Evolutionary conservation across 495 filamentous ascomycete genomes (phyloP).

Genomic region (Neurospora terricola): DNA sequence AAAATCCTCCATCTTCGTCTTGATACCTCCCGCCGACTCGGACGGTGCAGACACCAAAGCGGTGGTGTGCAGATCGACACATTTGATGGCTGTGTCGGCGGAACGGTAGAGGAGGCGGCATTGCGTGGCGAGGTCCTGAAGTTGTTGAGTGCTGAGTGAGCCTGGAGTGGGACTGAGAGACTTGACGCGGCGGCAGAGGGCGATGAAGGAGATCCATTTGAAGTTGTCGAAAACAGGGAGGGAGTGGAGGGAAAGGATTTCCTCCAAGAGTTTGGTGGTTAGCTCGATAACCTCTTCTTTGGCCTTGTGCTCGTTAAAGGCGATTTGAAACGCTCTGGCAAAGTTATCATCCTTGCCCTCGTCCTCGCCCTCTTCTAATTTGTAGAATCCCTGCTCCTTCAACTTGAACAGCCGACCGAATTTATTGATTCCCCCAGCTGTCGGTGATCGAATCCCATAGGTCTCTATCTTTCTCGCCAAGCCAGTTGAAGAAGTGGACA

Average conservation of each 20-base stretch:
- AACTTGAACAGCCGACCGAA: neutral
- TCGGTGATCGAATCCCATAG: neutral
- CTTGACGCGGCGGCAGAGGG: neutral
- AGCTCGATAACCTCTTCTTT: neutral
- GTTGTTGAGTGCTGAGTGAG: neutral
- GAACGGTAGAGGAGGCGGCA: neutral
- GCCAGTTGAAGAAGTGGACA: neutral
- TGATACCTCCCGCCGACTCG: neutral
- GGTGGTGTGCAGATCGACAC: neutral
- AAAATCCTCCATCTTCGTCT: neutral
- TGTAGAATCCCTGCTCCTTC: neutral
- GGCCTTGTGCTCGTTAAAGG: neutral
- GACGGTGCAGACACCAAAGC: neutral
- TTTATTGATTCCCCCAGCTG: neutral
- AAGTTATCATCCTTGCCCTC: neutral
- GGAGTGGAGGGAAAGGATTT: neutral
- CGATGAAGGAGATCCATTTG: neutral
- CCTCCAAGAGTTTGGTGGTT: neutral
- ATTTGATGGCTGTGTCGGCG: neutral
- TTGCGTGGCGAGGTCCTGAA: neutral
- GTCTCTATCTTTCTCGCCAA: neutral
- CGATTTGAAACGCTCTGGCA: neutral
- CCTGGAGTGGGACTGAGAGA: neutral
- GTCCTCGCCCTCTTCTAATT: neutral
- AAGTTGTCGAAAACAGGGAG: neutral